Evolutionary conservation across 495 filamentous ascomycete genomes (phyloP).

Genomic region (Cetradonia linearis): DNA sequence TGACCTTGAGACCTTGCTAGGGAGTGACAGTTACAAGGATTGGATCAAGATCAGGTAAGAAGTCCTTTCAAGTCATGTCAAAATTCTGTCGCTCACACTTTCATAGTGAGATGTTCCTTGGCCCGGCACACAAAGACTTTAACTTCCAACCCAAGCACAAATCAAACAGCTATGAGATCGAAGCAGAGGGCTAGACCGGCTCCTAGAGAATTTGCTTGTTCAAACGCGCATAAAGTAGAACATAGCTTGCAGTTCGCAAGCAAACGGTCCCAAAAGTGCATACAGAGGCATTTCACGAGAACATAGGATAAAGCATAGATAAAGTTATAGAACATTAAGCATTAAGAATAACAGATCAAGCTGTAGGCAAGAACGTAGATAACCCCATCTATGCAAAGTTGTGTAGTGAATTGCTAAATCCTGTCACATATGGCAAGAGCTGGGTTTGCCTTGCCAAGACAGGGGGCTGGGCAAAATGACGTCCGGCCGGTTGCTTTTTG

Average conservation of each 20-base stretch:
- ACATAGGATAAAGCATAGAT: not conserved
- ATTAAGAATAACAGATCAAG: not conserved
- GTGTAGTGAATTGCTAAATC: not conserved
- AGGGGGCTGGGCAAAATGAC: constrained; percentile 8
- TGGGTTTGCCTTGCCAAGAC: constrained; percentile 11
- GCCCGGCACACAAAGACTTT: constrained; percentile 80
- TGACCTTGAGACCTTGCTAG: constrained; percentile 84
- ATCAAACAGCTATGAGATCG: constrained; percentile 66
- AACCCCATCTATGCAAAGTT: too few relatives aligned
- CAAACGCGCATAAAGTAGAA: not conserved
- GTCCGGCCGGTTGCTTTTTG: not conserved
- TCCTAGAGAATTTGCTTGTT: not conserved
- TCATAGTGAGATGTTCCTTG: constrained; percentile 88
- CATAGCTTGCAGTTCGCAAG: not conserved
- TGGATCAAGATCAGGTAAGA: constrained; percentile 94
- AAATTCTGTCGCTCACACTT: constrained; percentile 19
- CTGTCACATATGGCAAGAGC: constrained; percentile 1
- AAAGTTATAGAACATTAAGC: not conserved
- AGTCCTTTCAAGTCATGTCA: not conserved
- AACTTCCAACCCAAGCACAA: constrained; percentile 98
- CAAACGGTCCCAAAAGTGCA: not conserved
- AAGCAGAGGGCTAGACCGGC: constrained; percentile 46
- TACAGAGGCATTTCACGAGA: not conserved
- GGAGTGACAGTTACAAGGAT: constrained; percentile 82
- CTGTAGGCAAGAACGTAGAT: not conserved